Conservation (phyloP, 1,139 yeast genomes). For the Debaryomycetaceae sp. region DNA sequence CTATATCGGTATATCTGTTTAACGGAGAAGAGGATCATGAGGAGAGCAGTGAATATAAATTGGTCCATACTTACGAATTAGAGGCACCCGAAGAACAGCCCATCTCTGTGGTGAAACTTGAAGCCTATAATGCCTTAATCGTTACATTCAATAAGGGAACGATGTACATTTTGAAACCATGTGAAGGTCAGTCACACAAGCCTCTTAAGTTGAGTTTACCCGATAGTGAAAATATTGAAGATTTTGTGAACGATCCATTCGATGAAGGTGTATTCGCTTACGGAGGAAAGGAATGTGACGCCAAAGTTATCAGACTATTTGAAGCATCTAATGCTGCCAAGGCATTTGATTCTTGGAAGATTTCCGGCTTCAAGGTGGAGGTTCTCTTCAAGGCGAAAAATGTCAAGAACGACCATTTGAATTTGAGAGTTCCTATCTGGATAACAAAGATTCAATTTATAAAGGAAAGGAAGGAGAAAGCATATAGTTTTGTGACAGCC, state of each 20-base stretch:
- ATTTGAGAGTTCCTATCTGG: conserved; percentile 70
- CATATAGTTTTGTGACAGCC: conserved; percentile 53
- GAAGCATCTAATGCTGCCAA: conserved; percentile 16
- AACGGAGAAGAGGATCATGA: conserved; percentile 12
- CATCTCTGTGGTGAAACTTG: conserved; percentile 27
- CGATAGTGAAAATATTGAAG: conserved; percentile 40
- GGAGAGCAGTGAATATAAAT: conserved; percentile 19
- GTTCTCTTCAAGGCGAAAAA: conserved; percentile 56
- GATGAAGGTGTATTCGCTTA: conserved; percentile 52
- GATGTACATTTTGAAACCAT: conserved; percentile 39
- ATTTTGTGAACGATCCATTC: conserved; percentile 45
- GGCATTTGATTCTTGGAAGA: neutral
- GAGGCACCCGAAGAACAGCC: conserved; percentile 29
- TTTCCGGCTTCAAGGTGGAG: conserved; percentile 13
- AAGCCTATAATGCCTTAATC: conserved; percentile 27
- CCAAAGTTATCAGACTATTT: conserved; percentile 47
- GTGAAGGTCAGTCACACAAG: conserved; percentile 25
- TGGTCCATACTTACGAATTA: conserved; percentile 25
- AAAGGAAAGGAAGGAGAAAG: conserved; percentile 20
- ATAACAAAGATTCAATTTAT: conserved; percentile 49
- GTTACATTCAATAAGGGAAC: conserved; percentile 50
- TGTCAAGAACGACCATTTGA: conserved; percentile 63
- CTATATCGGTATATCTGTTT: conserved; percentile 34
- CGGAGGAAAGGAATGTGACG: conserved; percentile 74
- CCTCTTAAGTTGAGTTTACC: conserved; percentile 31